phyloP scores from a whole-genome alignment of 2,329 filamentous ascomycete species.

The Hypocreales sp. region DNA sequence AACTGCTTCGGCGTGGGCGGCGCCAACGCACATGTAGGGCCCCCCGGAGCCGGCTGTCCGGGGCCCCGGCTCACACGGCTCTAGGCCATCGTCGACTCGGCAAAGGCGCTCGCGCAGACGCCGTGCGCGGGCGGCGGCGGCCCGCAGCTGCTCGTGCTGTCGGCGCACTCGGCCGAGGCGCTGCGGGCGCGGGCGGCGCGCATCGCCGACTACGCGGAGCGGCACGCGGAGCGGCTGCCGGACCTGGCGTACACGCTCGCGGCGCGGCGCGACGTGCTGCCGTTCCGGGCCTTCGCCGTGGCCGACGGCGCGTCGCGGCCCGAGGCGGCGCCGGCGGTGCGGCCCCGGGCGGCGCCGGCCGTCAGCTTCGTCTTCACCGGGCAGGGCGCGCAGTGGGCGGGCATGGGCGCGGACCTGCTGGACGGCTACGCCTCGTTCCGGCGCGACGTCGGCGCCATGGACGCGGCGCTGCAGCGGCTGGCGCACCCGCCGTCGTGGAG shows the following conservation, averaged over 20 bases:
- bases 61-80: background rate
- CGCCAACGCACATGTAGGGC: slow-evolving; percentile 16
- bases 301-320: background rate
- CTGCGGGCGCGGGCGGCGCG: slow-evolving; percentile 1
- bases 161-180: background rate
- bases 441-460: slow-evolving; percentile 6
- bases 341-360: slow-evolving; percentile 9
- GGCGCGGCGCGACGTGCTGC: background rate
- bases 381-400: slow-evolving; percentile 28
- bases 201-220: background rate
- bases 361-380: slow-evolving; percentile 22
- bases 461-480: slow-evolving; percentile 2
- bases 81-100: slow-evolving; percentile 4
- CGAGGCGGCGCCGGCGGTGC: slow-evolving; percentile 9
- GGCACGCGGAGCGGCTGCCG: background rate
- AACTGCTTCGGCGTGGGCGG: slow-evolving; percentile 22
- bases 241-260: background rate
- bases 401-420: slow-evolving; percentile 20
- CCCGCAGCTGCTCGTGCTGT: slow-evolving; percentile 1
- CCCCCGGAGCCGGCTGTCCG: no score
- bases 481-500: slow-evolving; percentile 13
- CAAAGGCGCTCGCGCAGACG: background rate
- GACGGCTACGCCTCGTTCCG: slow-evolving; percentile 8
- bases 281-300: background rate
- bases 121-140: background rate